Base-by-base conservation (phyloP, 768 basidiomycete species). In the Rhizopogon rudus region DNA sequence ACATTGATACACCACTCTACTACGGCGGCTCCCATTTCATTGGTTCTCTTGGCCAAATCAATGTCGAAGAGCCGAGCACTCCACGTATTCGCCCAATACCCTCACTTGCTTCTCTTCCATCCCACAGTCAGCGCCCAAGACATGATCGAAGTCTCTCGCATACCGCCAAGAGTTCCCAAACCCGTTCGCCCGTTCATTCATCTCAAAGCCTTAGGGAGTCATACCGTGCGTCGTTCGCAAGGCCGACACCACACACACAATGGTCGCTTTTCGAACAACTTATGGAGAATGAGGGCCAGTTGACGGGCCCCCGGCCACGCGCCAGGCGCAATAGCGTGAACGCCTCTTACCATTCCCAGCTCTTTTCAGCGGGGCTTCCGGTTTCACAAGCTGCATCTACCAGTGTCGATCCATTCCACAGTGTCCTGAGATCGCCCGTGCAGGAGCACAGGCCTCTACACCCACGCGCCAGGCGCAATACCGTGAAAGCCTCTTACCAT, bases 201-300 rank as follows among this genome's bases (percentile, higher is more conserved):
- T 9, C n/a, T 40, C 50, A 49, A 57, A 68, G 55, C 53, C 57
- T 58, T 22, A 57, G 53, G 40, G 49, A 40, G 40, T 52, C 58
- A 44, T 61, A 57, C 12, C 56, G 59, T 8, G 25, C 33, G 40
- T 56, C 58, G 5, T 60, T 56, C 1, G 25, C 25, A 9, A 56
- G 57, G 22, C 55, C 52, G 14, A 62, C 65, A 13, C 65, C 71
- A 6, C 67, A 67, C n/a, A 73, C 39, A 9, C 56, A 78, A 71
- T 89, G 88, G 88, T 73, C 84, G 0, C 69, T 88, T 5, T 89
- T 89, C 60, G 81, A 78, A 7, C 84, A 88, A 64, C 66, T 87
- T 40, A 87, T 88, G 84, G 81, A 87, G 63, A 82, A 83, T 61
- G 84, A 82, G 45, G 79, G 78, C 2, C 78, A 77, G 40, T 62